phyloP scores from a whole-genome alignment of 1,284 basidiomycete species.

The Exobasidium cylindrosporum region DNA sequence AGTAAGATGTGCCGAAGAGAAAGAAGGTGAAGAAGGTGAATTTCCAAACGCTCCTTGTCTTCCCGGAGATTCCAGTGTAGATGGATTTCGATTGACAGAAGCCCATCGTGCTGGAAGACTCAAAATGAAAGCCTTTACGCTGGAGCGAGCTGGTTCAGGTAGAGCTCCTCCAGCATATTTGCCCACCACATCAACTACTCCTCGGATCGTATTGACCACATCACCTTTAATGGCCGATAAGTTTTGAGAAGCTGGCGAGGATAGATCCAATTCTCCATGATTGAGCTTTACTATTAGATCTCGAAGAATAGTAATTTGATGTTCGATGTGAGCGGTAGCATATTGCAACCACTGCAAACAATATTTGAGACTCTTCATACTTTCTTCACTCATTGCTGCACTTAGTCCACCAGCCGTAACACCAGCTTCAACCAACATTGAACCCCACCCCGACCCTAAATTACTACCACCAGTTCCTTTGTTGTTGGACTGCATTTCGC shows the following conservation, averaged over 20 bases:
- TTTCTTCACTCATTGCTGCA: constrained; percentile 83
- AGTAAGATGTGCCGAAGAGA: constrained; percentile 37
- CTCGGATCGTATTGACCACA: constrained; percentile 77
- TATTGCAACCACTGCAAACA: constrained; percentile 85
- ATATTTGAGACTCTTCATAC: constrained; percentile 79
- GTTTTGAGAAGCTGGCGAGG: constrained; percentile 35
- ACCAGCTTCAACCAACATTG: constrained; percentile 79
- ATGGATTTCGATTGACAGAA: constrained; percentile 34
- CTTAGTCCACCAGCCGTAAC: constrained; percentile 65
- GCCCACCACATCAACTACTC: constrained; percentile 81
- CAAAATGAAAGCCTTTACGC: constrained; percentile 76
- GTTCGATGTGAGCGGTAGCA: constrained; percentile 80
- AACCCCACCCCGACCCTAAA: constrained; percentile 69
- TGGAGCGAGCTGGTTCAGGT: constrained; percentile 74
- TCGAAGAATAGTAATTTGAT: constrained; percentile 77
- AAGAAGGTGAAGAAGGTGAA: constrained; percentile 41
- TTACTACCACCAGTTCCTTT: constrained; percentile 36
- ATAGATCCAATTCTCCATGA: constrained; percentile 40
- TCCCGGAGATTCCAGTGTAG: constrained; percentile 17
- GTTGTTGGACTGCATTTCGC: constrained; percentile 27
- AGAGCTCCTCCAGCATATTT: constrained; percentile 79
- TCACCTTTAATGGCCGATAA: constrained; percentile 73
- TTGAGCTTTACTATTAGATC: constrained; percentile 50
- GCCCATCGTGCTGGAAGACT: constrained; percentile 78
- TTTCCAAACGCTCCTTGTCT: constrained; percentile 34